Base-by-base conservation (phyloP, 2,329 filamentous ascomycete species). In the Fusarium begoniae region DNA sequence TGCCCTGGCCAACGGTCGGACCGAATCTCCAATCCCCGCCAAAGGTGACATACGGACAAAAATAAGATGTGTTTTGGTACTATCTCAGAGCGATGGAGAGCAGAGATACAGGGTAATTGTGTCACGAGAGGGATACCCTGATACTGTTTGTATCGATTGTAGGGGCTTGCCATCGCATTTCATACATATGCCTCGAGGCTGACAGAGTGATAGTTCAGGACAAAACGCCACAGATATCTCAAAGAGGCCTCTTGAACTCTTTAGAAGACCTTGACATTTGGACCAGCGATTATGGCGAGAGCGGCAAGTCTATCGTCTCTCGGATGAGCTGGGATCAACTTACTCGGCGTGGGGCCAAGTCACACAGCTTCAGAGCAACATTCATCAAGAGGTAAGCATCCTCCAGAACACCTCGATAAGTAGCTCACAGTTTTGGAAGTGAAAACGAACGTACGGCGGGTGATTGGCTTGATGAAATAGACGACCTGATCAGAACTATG, bases 341-440 rank as follows among this genome's bases (percentile, higher is more conserved):
- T 1, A 24, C 12, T 9, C 22, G 0, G 20, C 8, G 28, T 9
- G 17, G 37, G 2, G 6, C 6, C 15, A 32, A 20, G 8, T 6
- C 32, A 14, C 32, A 6, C 2, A 15, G 13, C 3, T 0, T 30
- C 0, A 41, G 28, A 24, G 53, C 53, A 0, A 56, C 53, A 14
- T 56, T 44, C 17, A 32, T 56, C 22, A 44, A 44, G 28, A 56
- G 28, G 54, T 32, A 18, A 6, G 38, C 4, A 15, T 26, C 0
- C 0, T 1, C 6, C 20, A 2, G 26, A 41, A 24, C 0, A 4
- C 0, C 4, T 11, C 1, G 2, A 3, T 0, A 14, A 1, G 4
- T 5, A 4, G 2, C 37, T 56, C 0, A 56, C 15, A 7, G 2
- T 0, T 1, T 1, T 15, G 10, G 2, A 17, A 62, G 48, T 2